Evolutionary conservation across 164 flowering plant genomes (phyloP), one percentile per base, ranked within the genome.

Genomic region (Taxillus chinensis): DNA sequence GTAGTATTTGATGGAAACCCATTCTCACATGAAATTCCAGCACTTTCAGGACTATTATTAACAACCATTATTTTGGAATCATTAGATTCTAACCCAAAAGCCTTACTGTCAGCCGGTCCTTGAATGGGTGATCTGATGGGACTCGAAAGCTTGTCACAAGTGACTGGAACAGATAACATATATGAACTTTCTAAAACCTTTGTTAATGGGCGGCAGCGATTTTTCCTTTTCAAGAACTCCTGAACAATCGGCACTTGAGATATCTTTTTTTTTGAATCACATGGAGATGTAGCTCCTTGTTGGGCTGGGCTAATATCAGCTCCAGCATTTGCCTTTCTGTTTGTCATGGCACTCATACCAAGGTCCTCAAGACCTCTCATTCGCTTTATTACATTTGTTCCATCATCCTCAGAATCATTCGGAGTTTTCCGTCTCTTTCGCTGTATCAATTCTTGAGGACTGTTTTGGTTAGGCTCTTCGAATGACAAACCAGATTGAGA

Each of bases 331-430:
- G 41, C 57, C 41, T 71, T 72, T 63, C 66, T 68, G 62, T 78
- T 76, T 10, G 74, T 62, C 27, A 50, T 71, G 53, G 76, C 70
- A 45, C 73, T 77, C 46, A 80, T 71, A 11, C 90, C 92, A 13
- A 89, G 73, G 65, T 90, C 96, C 63, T 89, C 79, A 65, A 90
- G 86, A 50, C 95, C 97, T 76, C 83, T 85, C 97, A 90, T 90
- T 1, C 95, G 87, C 79, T 82, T 83, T 45, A 61, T 71, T 55
- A 90, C 89, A 73, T 86, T 87, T 16, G 67, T 74, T 62, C 90
- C 93, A 76, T 90, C 98, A 78, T 92, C 96, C 64, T 92, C 96
- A 14, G 92, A 92, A 70, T 89, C 89, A 69, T 89, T 82, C 38
- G 92, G 92, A 12, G 84, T 86, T 77, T 69, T 82, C 62, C 73